Evolutionary conservation across 2,329 filamentous ascomycete genomes (phyloP), one percentile per base, ranked within the genome.

Genomic region (Sporothrix pallida): DNA sequence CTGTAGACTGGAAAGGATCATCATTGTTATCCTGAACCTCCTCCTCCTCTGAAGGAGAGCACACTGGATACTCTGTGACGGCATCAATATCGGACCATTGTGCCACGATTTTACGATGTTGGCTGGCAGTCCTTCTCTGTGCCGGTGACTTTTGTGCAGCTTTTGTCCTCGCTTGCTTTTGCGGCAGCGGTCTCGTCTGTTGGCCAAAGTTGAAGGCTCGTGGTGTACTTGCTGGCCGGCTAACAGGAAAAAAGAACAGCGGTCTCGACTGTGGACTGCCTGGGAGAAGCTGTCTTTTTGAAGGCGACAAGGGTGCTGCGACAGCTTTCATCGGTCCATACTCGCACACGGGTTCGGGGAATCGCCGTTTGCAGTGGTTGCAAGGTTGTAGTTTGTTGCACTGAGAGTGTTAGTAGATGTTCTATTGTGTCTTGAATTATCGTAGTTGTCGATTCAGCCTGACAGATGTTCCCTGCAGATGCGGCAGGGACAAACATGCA

Each of bases 321-420:
- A 15, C 20, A 9, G 6, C 13, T 6, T 12, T 42, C 46, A 65
- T 23, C 3, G 60, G 70, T 2, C 58, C 70, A 63, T 87, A 87
- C 71, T 84, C 81, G 76, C 85, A 87, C 13, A 80, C 78, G 1
- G 84, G 84, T 70, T 83, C 83, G 0, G 85, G 85, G 75, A 84
- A 86, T n/a, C 85, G 81, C 23, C 85, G 82, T 52, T 81, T 80
- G 76, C 85, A 87, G 75, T 86, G 84, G 50, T 82, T 82, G 78
- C 85, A 86, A 12, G 85, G 85, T 31, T 85, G 83, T 37, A 83
- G 81, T 76, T 85, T 83, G 74, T 85, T 84, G 77, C 85, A 87
- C 52, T 74, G 31, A 2, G 13, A n/a, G n/a, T 50, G 52, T 69
- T 50, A 62, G 56, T 23, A 46, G 56, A 15, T 37, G 7, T 37